Evolutionary conservation across 2,329 filamentous ascomycete genomes (phyloP).

Genomic region (Bipolaris oryzae): DNA sequence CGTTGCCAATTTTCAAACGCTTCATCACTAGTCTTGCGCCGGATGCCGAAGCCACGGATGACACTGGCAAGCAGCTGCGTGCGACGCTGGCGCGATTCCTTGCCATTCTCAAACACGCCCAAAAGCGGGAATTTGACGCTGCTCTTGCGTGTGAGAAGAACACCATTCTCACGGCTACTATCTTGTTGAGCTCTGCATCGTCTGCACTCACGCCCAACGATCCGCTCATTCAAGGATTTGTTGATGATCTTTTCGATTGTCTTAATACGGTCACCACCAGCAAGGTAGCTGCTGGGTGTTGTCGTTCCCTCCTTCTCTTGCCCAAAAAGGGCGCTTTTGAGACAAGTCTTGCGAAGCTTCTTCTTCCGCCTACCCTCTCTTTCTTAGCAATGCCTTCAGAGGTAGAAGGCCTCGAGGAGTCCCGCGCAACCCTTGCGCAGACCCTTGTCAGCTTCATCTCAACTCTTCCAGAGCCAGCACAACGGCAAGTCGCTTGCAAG

Average conservation of each 20-base stretch:
- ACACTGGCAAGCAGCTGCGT: slow-evolving; percentile 72
- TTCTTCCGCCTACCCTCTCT: slow-evolving; percentile 75
- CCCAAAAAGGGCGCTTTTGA: slow-evolving; percentile 52
- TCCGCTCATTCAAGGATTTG: slow-evolving; percentile 72
- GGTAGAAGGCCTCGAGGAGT: slow-evolving; percentile 79
- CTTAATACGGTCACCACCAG: slow-evolving; percentile 80
- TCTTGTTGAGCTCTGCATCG: slow-evolving; percentile 81
- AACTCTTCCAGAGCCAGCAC: slow-evolving; percentile 39
- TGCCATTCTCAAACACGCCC: slow-evolving; percentile 75
- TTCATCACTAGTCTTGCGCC: slow-evolving; percentile 78
- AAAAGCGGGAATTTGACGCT: slow-evolving; percentile 75
- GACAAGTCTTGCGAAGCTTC: slow-evolving; percentile 71
- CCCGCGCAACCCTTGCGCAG: slow-evolving; percentile 72
- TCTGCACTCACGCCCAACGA: slow-evolving; percentile 77
- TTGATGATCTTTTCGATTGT: slow-evolving; percentile 84
- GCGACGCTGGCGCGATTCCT: slow-evolving; percentile 84
- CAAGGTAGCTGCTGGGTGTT: slow-evolving; percentile 88
- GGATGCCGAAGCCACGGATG: slow-evolving; percentile 50
- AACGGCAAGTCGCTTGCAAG: slow-evolving; percentile 66
- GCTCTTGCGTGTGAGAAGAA: slow-evolving; percentile 93
- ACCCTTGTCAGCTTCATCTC: slow-evolving; percentile 75
- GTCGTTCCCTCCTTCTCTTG: slow-evolving; percentile 79
- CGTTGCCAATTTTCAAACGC: slow-evolving; percentile 87
- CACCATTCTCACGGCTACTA: slow-evolving; percentile 82
- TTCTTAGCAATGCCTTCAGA: slow-evolving; percentile 70